Evolutionary conservation across 2,329 filamentous ascomycete species (phyloP).

Genomic region (Neofusicoccum laricinum): DNA sequence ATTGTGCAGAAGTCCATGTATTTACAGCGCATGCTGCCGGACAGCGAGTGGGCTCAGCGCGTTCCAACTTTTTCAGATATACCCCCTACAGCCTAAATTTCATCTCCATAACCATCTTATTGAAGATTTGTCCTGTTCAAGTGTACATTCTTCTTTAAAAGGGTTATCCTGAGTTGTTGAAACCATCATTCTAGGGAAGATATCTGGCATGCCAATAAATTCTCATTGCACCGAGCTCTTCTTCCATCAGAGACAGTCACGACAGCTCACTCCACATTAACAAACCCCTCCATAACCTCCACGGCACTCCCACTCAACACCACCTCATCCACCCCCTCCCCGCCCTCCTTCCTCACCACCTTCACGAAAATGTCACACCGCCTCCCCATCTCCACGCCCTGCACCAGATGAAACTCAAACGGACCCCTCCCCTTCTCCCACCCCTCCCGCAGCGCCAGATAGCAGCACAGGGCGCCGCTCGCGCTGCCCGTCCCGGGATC

Average conservation of each 20-base stretch:
- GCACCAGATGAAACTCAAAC: constrained; percentile 21
- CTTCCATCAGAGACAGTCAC: too few relatives aligned
- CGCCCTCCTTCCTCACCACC: constrained; percentile 41
- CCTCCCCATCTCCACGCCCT: constrained; percentile 53
- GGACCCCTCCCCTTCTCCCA: background rate
- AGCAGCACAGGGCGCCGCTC: constrained; percentile 45
- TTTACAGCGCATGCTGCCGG: constrained; percentile 21
- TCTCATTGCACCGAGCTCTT: too few relatives aligned
- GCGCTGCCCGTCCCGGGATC: constrained; percentile 53
- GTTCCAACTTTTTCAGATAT: constrained; percentile 9
- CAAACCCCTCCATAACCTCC: constrained; percentile 39
- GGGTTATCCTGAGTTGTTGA: too few relatives aligned
- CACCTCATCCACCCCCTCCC: constrained; percentile 35
- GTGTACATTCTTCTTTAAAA: too few relatives aligned
- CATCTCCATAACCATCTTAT: background rate
- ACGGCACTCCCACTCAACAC: constrained; percentile 44
- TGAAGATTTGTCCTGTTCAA: too few relatives aligned
- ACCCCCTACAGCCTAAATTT: background rate
- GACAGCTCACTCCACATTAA: constrained; percentile 17
- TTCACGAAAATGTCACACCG: constrained; percentile 48
- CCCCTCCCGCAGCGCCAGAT: constrained; percentile 42
- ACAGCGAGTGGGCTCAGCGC: background rate
- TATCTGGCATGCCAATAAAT: too few relatives aligned
- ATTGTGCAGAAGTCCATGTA: constrained; percentile 26
- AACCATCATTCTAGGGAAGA: too few relatives aligned